phyloP scores from a whole-genome alignment of 169 alveolate species.

The Theileria sp. region DNA sequence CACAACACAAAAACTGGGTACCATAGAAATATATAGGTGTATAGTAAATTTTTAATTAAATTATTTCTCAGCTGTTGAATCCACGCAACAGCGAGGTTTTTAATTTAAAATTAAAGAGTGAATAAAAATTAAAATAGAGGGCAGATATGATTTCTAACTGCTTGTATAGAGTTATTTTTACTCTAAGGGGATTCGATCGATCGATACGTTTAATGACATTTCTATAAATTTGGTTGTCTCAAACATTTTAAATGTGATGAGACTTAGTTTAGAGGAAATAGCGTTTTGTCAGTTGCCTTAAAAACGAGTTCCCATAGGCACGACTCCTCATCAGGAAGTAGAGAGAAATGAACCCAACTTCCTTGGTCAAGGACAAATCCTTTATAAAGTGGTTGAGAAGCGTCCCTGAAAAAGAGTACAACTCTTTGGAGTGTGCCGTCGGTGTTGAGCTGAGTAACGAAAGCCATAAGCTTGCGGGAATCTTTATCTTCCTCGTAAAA shows the following conservation, averaged over 20 bases:
- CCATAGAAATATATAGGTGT: not conserved
- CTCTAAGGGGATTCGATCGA: not conserved
- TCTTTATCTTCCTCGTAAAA: not conserved
- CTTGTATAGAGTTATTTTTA: not conserved
- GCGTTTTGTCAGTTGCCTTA: not conserved
- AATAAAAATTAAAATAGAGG: too few species aligned
- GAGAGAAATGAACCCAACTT: not conserved
- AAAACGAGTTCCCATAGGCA: not conserved
- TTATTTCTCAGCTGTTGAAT: slow-evolving; percentile 4
- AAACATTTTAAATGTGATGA: not conserved
- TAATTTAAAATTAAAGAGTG: not conserved
- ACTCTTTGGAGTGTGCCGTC: not conserved
- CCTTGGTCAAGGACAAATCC: not conserved
- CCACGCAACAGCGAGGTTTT: not conserved
- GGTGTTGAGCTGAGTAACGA: not conserved
- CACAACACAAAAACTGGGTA: not conserved
- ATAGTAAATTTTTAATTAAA: not conserved
- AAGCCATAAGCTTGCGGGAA: not conserved
- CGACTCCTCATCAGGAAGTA: not conserved
- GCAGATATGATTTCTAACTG: not conserved
- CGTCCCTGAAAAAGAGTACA: not conserved
- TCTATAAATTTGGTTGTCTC: not conserved
- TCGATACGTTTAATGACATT: not conserved
- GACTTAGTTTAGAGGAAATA: not conserved
- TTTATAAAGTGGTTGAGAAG: not conserved